A percentile compares a stretch with the other conserved stretches of the same genome.
Conservation (phyloP, 257 asterid species). For the Solanum clarkiae region DNA sequence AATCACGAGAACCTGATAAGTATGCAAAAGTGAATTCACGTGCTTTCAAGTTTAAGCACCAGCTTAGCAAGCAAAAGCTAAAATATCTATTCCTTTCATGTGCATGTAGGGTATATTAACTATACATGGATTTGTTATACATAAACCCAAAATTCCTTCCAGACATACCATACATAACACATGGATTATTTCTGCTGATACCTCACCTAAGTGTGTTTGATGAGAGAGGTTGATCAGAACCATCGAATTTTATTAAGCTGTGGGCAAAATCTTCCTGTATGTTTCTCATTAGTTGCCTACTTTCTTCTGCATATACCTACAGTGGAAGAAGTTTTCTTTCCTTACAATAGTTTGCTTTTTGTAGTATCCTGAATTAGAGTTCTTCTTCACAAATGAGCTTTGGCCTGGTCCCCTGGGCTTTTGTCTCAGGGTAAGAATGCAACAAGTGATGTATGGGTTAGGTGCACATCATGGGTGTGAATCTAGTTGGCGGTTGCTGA, state of each 20-base stretch:
- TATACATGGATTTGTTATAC: too few relatives aligned
- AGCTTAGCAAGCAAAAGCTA: background rate
- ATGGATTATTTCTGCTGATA: too few relatives aligned
- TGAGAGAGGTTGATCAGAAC: background rate
- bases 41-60: slow-evolving; percentile 7
- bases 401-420: background rate
- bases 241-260: background rate
- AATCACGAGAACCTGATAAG: slow-evolving; percentile 1
- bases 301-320: background rate
- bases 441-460: background rate
- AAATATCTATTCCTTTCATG: background rate
- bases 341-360: background rate
- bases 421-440: background rate
- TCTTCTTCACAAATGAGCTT: background rate
- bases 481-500: background rate
- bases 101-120: background rate
- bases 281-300: background rate
- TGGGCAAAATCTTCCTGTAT: background rate
- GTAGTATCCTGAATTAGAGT: background rate
- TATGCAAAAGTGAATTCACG: background rate
- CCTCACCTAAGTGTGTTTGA: background rate
- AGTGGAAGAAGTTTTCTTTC: background rate
- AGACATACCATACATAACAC: too few relatives aligned
- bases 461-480: background rate
- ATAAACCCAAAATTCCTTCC: too few relatives aligned